These are phyloP conservation scores for Venturiaceae sp. DNA, from an alignment of 2,329 filamentous ascomycete genomes.

Conservation along the genomic window DNA sequence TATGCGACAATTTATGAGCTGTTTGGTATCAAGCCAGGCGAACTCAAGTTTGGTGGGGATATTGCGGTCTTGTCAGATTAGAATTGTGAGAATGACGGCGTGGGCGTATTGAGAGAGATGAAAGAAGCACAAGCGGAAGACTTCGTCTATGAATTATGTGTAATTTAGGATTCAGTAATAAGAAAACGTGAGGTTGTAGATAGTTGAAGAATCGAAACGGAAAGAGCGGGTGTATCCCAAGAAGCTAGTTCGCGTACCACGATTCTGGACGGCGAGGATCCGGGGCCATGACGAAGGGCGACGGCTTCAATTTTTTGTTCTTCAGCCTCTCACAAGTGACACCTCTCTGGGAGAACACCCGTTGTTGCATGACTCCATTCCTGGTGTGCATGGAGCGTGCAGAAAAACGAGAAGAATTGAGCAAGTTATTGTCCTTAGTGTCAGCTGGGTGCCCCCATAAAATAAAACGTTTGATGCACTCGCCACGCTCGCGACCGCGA, in stretches of 20 bases:
- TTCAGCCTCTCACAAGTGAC: not conserved
- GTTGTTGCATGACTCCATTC: not conserved
- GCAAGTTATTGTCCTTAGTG: not conserved
- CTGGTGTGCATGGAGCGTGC: not conserved
- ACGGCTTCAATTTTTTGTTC: not conserved
- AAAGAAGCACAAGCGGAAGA: not conserved
- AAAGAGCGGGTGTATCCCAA: not conserved
- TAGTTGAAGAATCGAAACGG: not conserved
- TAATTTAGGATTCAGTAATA: not conserved
- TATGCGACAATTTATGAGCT: no score
- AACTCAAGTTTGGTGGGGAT: no score
- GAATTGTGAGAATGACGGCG: no score
- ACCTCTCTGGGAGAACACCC: not conserved
- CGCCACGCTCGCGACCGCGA: not conserved
- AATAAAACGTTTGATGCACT: not conserved
- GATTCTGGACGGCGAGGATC: not conserved
- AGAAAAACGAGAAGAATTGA: not conserved
- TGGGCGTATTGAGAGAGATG: not conserved
- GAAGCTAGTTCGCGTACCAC: not conserved
- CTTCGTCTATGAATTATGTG: not conserved
- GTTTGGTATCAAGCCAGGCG: no score
- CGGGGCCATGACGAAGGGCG: not conserved
- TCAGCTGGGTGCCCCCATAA: not conserved
- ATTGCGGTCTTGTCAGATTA: no score
- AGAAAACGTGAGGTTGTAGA: not conserved